Percentiles rank a stretch among this genome's conserved stretches.
Conservation (phyloP, 345 rosid species). For the Gossypium longicalyx region DNA sequence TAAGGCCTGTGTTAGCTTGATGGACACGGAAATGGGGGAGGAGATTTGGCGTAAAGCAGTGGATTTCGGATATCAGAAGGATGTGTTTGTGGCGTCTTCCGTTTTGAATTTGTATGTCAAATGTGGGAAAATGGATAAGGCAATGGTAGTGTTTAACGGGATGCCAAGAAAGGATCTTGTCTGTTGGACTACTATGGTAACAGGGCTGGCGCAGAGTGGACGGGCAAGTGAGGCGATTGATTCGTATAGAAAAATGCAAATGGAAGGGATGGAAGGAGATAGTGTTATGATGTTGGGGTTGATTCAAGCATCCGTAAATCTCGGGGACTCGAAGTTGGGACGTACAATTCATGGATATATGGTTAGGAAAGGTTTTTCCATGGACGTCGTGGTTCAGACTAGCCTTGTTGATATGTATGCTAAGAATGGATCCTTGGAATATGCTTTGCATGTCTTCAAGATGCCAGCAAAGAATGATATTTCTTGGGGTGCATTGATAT, state of each 20-base stretch:
- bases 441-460: conserved; percentile 46
- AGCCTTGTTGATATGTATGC: conserved; percentile 70
- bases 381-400: conserved; percentile 45
- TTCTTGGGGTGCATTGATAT: conserved; percentile 64
- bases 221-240: conserved; percentile 45
- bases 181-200: conserved; percentile 71
- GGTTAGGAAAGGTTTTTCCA: conserved; percentile 42
- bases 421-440: conserved; percentile 51
- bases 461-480: conserved; percentile 42
- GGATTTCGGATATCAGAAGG: conserved; percentile 51
- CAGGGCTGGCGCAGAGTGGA: conserved; percentile 46
- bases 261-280: conserved; percentile 58
- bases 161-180: conserved; percentile 57
- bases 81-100: conserved; percentile 70
- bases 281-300: conserved; percentile 49
- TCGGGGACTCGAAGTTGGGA: conserved; percentile 46
- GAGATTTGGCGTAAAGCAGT: conserved; percentile 49
- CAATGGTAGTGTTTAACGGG: conserved; percentile 43
- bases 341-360: conserved; percentile 56
- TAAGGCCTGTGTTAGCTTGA: conserved; percentile 56
- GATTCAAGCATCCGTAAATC: conserved; percentile 57
- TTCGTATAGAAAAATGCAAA: conserved; percentile 50
- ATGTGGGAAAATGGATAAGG: conserved; percentile 48
- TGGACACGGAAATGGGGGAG: conserved; percentile 44
- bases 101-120: conserved; percentile 63